These are phyloP conservation scores for Penicillium sp. DNA, from an alignment of 2,329 filamentous ascomycete species.

Conservation along the genomic window DNA sequence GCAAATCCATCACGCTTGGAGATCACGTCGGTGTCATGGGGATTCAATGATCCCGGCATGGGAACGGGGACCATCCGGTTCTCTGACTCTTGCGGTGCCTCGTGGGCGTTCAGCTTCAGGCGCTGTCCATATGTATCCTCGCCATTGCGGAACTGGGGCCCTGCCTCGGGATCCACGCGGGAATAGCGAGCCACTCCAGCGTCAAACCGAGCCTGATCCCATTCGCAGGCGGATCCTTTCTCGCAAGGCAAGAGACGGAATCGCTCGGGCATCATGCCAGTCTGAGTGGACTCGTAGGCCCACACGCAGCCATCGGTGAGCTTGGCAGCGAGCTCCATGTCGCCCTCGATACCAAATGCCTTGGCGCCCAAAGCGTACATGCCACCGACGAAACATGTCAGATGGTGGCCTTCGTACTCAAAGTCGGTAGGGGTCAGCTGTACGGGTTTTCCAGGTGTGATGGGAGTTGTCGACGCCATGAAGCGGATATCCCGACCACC, in stretches of 20 bases:
- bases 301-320: constrained; percentile 65
- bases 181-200: constrained; percentile 45
- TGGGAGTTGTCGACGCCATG: constrained; percentile 33
- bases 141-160: constrained; percentile 28
- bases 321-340: constrained; percentile 59
- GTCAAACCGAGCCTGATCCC: constrained; percentile 49
- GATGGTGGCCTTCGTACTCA: constrained; percentile 58
- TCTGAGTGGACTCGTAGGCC: constrained; percentile 59
- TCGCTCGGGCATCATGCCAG: constrained; percentile 64
- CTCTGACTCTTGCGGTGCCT: constrained; percentile 5
- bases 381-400: constrained; percentile 62
- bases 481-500: constrained; percentile 46
- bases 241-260: constrained; percentile 57
- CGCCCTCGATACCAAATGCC: constrained; percentile 56
- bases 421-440: constrained; percentile 29
- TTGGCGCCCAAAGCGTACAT: constrained; percentile 64
- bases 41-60: constrained; percentile 27
- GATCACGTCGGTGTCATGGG: constrained; percentile 19
- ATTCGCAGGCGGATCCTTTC: constrained; percentile 47
- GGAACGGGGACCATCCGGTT: constrained; percentile 18
- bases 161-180: constrained; percentile 42
- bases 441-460: constrained; percentile 23
- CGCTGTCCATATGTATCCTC: constrained; percentile 27
- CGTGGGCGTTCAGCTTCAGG: constrained; percentile 18
- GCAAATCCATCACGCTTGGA: constrained; percentile 19